Conservation (phyloP, 2,329 filamentous ascomycete genomes). For the Pezicula carpinea region DNA sequence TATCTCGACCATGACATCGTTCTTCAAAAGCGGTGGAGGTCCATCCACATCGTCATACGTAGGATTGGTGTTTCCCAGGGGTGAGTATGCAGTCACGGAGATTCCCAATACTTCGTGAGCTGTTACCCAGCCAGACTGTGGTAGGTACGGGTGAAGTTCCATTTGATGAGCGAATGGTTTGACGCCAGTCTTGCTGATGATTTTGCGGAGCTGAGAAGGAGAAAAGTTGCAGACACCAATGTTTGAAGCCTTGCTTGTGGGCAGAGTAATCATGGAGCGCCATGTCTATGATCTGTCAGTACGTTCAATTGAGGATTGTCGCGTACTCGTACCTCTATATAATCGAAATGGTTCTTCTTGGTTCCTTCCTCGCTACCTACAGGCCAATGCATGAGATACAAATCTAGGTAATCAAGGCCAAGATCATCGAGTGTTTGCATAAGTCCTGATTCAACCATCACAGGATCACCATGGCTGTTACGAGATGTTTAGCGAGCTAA, state of each 20-base stretch:
- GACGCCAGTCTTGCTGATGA: neutral
- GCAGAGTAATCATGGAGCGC: neutral
- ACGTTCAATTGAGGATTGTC: neutral
- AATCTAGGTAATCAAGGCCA: slow-evolving; percentile 30
- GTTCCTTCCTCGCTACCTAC: slow-evolving; percentile 4
- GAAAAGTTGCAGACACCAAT: slow-evolving; percentile 59
- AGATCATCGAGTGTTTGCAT: slow-evolving; percentile 27
- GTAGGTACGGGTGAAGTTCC: slow-evolving; percentile 19
- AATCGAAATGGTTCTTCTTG: neutral
- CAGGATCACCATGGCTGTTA: slow-evolving; percentile 16
- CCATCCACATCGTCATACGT: slow-evolving; percentile 32
- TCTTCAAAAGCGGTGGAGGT: slow-evolving; percentile 25
- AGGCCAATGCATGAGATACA: slow-evolving; percentile 32
- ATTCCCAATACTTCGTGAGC: slow-evolving; percentile 26
- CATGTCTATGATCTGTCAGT: neutral
- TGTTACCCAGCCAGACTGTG: slow-evolving; percentile 17
- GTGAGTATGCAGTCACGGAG: slow-evolving; percentile 31
- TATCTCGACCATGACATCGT: neutral
- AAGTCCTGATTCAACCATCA: slow-evolving; percentile 18
- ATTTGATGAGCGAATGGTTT: slow-evolving; percentile 15
- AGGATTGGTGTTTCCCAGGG: slow-evolving; percentile 40
- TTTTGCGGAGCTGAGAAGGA: slow-evolving; percentile 23
- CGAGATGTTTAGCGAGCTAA: neutral
- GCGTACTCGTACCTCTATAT: slow-evolving; percentile 1
- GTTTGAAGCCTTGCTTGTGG: slow-evolving; percentile 39